These are phyloP conservation scores for Stachybotrys chlorohalonatus DNA, from an alignment of 2,329 filamentous ascomycete species.

Conservation along the genomic window DNA sequence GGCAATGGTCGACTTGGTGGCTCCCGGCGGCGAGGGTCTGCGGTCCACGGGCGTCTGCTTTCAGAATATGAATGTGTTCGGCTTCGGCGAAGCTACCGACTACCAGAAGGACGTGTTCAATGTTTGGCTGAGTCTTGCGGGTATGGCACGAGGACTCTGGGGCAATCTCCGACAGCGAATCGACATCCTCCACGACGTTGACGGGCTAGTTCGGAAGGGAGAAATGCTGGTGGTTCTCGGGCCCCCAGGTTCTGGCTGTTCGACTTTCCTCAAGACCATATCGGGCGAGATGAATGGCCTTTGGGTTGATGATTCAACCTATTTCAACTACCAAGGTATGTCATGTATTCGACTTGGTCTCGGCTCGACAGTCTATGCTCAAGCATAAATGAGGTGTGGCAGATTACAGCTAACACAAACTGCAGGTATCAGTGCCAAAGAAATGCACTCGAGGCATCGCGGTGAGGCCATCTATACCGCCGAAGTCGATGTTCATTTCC, in stretches of 20 bases:
- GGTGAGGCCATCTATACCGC: conserved; percentile 79
- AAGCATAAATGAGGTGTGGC: neutral
- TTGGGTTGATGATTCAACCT: conserved; percentile 55
- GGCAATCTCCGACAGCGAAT: conserved; percentile 46
- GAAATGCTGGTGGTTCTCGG: conserved; percentile 67
- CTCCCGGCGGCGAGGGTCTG: conserved; percentile 39
- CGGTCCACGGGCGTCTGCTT: conserved; percentile 55
- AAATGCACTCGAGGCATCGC: conserved; percentile 66
- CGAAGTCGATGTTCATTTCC: conserved; percentile 72
- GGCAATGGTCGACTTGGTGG: conserved; percentile 38
- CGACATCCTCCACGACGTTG: conserved; percentile 56
- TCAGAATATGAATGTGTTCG: conserved; percentile 55
- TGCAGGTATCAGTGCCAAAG: conserved; percentile 49
- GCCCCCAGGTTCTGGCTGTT: conserved; percentile 61
- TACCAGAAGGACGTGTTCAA: conserved; percentile 59
- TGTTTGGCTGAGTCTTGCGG: conserved; percentile 39
- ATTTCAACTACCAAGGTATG: conserved; percentile 69
- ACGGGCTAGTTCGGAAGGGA: conserved; percentile 55
- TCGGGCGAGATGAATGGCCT: conserved; percentile 73
- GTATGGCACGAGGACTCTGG: conserved; percentile 36
- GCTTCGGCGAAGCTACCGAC: conserved; percentile 58
- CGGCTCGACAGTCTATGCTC: no score
- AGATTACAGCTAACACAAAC: neutral
- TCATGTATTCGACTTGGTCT: neutral
- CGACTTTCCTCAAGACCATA: conserved; percentile 73